phyloP scores from a whole-genome alignment of 2,329 filamentous ascomycete genomes.

The Penicillium paneum region DNA sequence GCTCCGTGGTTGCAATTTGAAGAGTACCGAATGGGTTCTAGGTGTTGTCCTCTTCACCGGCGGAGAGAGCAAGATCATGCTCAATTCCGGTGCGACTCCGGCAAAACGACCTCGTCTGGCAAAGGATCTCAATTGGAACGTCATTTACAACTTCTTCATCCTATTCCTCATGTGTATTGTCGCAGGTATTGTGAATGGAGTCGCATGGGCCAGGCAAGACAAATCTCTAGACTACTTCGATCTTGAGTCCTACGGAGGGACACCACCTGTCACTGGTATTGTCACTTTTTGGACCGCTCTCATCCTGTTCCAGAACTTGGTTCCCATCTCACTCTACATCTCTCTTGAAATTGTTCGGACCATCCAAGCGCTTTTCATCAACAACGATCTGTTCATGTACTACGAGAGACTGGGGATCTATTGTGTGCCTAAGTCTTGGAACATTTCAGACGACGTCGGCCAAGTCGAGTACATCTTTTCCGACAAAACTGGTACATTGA shows the following conservation, averaged over 20 bases:
- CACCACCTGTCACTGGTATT: conserved; percentile 75
- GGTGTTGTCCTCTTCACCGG: conserved; percentile 93
- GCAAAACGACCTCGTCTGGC: conserved; percentile 90
- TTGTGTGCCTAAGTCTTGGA: conserved; percentile 97
- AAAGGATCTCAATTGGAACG: conserved; percentile 93
- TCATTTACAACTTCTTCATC: conserved; percentile 92
- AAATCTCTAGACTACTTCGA: conserved; percentile 81
- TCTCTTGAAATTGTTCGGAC: conserved; percentile 93
- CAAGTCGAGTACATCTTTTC: conserved; percentile 99
- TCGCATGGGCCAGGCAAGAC: conserved; percentile 71
- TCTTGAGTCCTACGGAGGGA: conserved; percentile 74
- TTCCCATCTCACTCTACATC: conserved; percentile 97
- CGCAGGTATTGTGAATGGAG: conserved; percentile 78
- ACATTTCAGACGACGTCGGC: conserved; percentile 95
- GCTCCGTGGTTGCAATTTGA: conserved; percentile 84
- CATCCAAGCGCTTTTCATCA: conserved; percentile 93
- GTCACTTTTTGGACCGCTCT: conserved; percentile 96
- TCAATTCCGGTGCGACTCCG: conserved; percentile 93
- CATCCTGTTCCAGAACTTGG: conserved; percentile 96
- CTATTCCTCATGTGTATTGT: conserved; percentile 86
- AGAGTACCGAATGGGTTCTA: conserved; percentile 94
- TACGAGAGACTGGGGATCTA: conserved; percentile 92
- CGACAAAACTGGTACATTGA: conserved; percentile 86
- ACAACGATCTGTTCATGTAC: conserved; percentile 95
- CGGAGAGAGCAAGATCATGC: conserved; percentile 98